These are phyloP conservation scores for Penicillium bovifimosum DNA, from an alignment of 495 filamentous ascomycete species.

Conservation along the genomic window DNA sequence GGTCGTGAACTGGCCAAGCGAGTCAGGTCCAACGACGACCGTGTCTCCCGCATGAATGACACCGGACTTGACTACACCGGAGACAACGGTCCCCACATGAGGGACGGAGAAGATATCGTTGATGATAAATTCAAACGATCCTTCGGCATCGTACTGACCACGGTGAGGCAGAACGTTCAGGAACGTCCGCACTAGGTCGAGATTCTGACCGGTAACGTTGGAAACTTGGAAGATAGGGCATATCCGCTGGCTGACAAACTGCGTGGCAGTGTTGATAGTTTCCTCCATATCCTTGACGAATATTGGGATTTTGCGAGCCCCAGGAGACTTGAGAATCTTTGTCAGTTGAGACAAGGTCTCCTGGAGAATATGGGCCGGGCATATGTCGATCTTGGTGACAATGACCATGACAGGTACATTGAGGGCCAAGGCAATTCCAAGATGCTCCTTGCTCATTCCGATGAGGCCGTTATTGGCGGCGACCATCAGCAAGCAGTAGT, in stretches of 20 bases:
- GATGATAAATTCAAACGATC: slow-evolving; percentile 89
- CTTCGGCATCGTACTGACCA: slow-evolving; percentile 83
- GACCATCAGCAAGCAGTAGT: slow-evolving; percentile 98
- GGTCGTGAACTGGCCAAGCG: slow-evolving; percentile 82
- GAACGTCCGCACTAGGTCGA: slow-evolving; percentile 79
- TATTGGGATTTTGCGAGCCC: slow-evolving; percentile 94
- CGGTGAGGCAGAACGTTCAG: slow-evolving; percentile 94
- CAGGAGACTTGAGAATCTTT: slow-evolving; percentile 88
- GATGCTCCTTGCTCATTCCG: slow-evolving; percentile 96
- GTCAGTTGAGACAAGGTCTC: slow-evolving; percentile 90
- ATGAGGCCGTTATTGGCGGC: slow-evolving; percentile 96
- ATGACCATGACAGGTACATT: slow-evolving; percentile 99
- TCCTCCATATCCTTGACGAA: slow-evolving; percentile 90
- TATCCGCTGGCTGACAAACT: slow-evolving; percentile 92
- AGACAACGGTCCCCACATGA: slow-evolving; percentile 93
- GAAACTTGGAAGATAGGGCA: slow-evolving; percentile 98
- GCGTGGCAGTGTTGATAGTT: slow-evolving; percentile 89
- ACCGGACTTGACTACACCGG: slow-evolving; percentile 78
- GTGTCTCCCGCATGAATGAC: slow-evolving; percentile 88
- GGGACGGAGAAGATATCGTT: slow-evolving; percentile 99
- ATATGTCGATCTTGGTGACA: slow-evolving; percentile 98
- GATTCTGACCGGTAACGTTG: slow-evolving; percentile 87
- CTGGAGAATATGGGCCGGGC: slow-evolving; percentile 89
- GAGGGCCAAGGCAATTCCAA: slow-evolving; percentile 89
- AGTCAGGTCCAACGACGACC: slow-evolving; percentile 87